These are phyloP conservation scores for Paraglomus occultum DNA, from an alignment of 192 early-diverging fungal genomes.

Conservation along the genomic window DNA sequence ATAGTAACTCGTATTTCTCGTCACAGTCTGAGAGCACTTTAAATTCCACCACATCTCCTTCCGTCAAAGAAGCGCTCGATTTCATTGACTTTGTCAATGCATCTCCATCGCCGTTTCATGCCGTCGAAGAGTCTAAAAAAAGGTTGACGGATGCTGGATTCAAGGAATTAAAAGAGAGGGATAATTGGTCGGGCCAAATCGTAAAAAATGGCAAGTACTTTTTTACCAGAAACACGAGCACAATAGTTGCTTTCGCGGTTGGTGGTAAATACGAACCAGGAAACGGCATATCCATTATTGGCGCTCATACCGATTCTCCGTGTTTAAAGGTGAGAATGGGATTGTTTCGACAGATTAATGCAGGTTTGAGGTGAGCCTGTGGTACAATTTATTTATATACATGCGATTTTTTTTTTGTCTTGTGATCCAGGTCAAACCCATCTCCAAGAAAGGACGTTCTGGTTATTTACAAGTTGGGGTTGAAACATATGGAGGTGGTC, in stretches of 20 bases:
- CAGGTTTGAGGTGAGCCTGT: not conserved
- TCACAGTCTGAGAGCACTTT: too few species aligned
- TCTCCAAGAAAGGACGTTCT: slow-evolving; percentile 83
- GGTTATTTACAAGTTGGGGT: slow-evolving; percentile 92
- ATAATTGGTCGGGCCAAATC: slow-evolving; percentile 73
- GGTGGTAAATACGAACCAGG: slow-evolving; percentile 83
- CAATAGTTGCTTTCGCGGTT: slow-evolving; percentile 90
- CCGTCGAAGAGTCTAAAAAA: slow-evolving; percentile 73
- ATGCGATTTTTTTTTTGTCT: slow-evolving; percentile 49
- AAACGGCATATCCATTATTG: slow-evolving; percentile 88
- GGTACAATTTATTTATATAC: not conserved
- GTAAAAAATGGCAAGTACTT: slow-evolving; percentile 88
- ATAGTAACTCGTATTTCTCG: too few species aligned
- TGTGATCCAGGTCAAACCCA: too few species aligned
- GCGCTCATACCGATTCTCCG: slow-evolving; percentile 96
- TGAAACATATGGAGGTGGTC: slow-evolving; percentile 93
- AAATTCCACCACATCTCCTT: slow-evolving; percentile 39
- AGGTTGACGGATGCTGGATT: slow-evolving; percentile 78
- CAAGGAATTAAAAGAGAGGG: slow-evolving; percentile 85
- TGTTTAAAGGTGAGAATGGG: slow-evolving; percentile 92
- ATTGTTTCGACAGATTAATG: slow-evolving; percentile 8
- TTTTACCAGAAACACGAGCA: slow-evolving; percentile 90
- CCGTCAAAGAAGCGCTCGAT: slow-evolving; percentile 46
- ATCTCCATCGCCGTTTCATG: slow-evolving; percentile 96
- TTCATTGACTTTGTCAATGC: slow-evolving; percentile 91